Base-by-base conservation (phyloP, 305 asterid species). In the Lippia alba region DNA sequence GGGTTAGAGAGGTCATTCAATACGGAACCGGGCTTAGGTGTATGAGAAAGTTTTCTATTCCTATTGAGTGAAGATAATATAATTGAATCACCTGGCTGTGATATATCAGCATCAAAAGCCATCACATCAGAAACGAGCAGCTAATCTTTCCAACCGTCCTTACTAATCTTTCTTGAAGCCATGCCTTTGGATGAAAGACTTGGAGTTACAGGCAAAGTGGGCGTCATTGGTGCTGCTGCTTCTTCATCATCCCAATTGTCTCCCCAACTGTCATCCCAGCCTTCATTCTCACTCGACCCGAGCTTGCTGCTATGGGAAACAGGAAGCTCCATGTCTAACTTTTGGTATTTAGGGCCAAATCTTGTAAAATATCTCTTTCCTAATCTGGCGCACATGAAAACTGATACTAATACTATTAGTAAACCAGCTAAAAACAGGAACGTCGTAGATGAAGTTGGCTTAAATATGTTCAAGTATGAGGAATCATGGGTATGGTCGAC, bases 161-260 rank as follows among this genome's bases (percentile, higher is more conserved):
- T 90, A 72, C 45, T 77, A 12, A 75, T 46, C 83, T 87, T 78
- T 80, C 91, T 81, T 6, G 95, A 58, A 46, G 92, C 77, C 6
- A 83, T 69, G 66, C 88, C 84, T 78, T 76, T 75, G 55, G 92
- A 74, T 12, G 96, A 85, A 61, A 78, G 64, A 74, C 84, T 90
- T 2, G 96, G 91, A 73, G 92, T 87, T 64, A 85, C 61, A 1
- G 92, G 96, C 74, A 85, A 48, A 0, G 89, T 72, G 6, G 91
- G 83, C 11, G 89, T 70, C 12, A 2, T 7, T 11, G 49, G 49
- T 19, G 69, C 78, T 14, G 89, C 88, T 6, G 94, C 92, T 76
- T 92, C 98, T 73, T 85, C 97, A 8, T 92, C 98, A 8, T 92
- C 97, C 97, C 98, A 90, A 70, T 59, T 77, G 33, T 90, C 98